Conservation (phyloP, 805 yeast species). For the Teunomyces tritomae region DNA sequence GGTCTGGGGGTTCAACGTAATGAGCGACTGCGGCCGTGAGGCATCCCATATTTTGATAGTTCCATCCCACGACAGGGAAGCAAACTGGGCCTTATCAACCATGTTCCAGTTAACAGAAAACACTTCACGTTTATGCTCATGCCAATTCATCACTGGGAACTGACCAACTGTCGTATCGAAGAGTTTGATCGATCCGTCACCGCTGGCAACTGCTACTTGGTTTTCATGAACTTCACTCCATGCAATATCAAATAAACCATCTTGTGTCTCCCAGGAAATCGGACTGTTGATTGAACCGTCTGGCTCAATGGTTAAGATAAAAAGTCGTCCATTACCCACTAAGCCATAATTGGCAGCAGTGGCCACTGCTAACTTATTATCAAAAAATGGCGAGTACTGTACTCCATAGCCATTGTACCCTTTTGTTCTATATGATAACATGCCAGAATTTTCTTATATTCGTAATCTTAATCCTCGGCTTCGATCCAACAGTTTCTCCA, state of each 20-base stretch:
- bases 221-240: constrained; percentile 93
- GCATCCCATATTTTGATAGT: constrained; percentile 79
- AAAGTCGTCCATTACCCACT: constrained; percentile 89
- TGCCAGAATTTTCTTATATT: constrained; percentile 17
- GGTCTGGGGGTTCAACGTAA: constrained; percentile 46
- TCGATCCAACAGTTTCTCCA: too few relatives aligned
- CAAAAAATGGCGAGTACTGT: constrained; percentile 88
- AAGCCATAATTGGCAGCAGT: constrained; percentile 90
- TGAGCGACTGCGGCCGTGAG: constrained; percentile 49
- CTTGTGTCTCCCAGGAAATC: constrained; percentile 81
- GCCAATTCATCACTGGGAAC: constrained; percentile 71
- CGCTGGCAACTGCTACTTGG: constrained; percentile 78
- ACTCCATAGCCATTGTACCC: constrained; percentile 88
- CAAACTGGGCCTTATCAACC: constrained; percentile 64
- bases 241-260: constrained; percentile 80
- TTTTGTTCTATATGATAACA: constrained; percentile 70
- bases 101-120: constrained; percentile 73
- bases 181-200: constrained; percentile 84
- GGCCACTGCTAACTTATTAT: constrained; percentile 85
- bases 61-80: constrained; percentile 92
- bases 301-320: constrained; percentile 63
- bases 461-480: too few relatives aligned
- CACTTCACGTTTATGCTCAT: constrained; percentile 77
- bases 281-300: constrained; percentile 59
- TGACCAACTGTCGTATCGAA: constrained; percentile 69